Evolutionary conservation across 2,329 filamentous ascomycete species (phyloP), one percentile per base, ranked within the genome.

Genomic region (Aspergillus fischeri): DNA sequence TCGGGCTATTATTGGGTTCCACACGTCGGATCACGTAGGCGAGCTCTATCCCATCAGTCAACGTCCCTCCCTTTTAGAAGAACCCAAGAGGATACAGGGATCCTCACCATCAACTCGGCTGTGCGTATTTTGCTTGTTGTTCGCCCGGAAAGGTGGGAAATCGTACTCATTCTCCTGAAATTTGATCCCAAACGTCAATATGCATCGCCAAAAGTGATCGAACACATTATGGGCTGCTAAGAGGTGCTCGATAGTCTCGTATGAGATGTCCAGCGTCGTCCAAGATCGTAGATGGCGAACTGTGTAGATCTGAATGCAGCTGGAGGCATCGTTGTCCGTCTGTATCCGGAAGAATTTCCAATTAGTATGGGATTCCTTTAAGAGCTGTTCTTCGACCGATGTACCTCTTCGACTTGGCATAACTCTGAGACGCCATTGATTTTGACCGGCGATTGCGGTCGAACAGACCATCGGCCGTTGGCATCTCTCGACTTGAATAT

Each of bases 11-110:
- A 24, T 62, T 58, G 25, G 17, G 45, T 38, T 62, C 58, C 9
- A 55, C 58, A 11, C 60, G 54, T 14, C 58, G 55, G 11, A 62
- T 54, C 47, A 62, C 60, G 29, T 62, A 62, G 14, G 58, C 41
- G 17, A 59, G 27, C 24, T 60, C 58, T 58, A 17, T 25, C 21
- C 9, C 20, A n/a, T 42, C 48, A 52, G 32, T 54, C 38, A 59
- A 51, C 32, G 32, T 38, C 49, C 4, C 49, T 14, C 9, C 3
- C 6, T 3, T 6, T 21, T n/a, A 17, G 10, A 14, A 42, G n/a
- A n/a, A 2, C n/a, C 48, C 29, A 20, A 14, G 24, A 25, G 11
- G 14, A 10, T 6, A 20, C 20, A 9, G 28, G 29, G 32, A 11
- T 5, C 24, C 53, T n/a, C 38, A 56, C 53, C 56, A 20, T 56